phyloP scores from a whole-genome alignment of 441 rosid genomes.

The Lepidium campestre region DNA sequence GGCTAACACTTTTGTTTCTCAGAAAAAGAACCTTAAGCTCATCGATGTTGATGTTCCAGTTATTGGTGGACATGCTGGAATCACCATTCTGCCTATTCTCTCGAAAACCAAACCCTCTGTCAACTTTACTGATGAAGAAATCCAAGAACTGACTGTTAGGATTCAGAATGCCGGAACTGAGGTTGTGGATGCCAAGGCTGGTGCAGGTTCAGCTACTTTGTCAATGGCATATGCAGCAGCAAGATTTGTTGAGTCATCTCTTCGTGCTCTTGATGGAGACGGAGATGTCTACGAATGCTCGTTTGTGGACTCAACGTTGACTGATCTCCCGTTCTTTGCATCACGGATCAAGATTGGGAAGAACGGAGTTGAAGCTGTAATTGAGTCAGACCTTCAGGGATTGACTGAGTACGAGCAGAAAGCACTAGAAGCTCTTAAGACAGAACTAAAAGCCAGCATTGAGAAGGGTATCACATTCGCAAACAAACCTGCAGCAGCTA shows the following conservation, averaged over 20 bases:
- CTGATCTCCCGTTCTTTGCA: constrained; percentile 89
- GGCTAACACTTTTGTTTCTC: constrained; percentile 91
- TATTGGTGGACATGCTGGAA: constrained; percentile 95
- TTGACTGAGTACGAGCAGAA: constrained; percentile 77
- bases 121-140: constrained; percentile 71
- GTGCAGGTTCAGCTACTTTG: constrained; percentile 93
- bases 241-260: constrained; percentile 91
- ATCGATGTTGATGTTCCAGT: constrained; percentile 92
- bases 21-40: constrained; percentile 81
- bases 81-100: constrained; percentile 79
- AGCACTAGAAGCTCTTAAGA: constrained; percentile 73
- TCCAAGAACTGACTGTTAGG: constrained; percentile 66
- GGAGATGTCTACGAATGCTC: constrained; percentile 87
- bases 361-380: constrained; percentile 75
- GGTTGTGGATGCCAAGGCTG: constrained; percentile 97
- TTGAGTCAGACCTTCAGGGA: constrained; percentile 72
- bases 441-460: constrained; percentile 81
- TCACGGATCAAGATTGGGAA: constrained; percentile 83
- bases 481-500: constrained; percentile 48
- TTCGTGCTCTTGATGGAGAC: constrained; percentile 93
- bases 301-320: constrained; percentile 67
- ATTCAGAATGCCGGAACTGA: constrained; percentile 98
- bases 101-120: constrained; percentile 79
- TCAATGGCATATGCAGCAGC: constrained; percentile 99
- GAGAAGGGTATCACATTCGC: constrained; percentile 81